phyloP scores from a whole-genome alignment of 169 alveolate genomes.

The Cryptosporidium baileyi region DNA sequence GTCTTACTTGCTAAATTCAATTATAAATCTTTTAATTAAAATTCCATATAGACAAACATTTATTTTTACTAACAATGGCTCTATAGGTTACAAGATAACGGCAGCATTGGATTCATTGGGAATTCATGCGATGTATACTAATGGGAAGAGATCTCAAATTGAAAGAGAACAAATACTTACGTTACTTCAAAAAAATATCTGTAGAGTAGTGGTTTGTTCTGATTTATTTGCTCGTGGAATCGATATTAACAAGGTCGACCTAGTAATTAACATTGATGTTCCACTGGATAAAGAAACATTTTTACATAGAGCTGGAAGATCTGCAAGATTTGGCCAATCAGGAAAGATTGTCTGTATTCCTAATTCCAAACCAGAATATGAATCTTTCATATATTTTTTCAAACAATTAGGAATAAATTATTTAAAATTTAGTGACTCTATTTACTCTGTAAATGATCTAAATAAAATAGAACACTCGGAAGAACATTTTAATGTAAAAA shows the following conservation, averaged over 20 bases:
- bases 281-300: slow-evolving; percentile 84
- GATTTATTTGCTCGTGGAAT: slow-evolving; percentile 92
- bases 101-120: slow-evolving; percentile 62
- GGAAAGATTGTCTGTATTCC: slow-evolving; percentile 83
- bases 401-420: slow-evolving; percentile 20
- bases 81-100: slow-evolving; percentile 66
- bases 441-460: too few relatives aligned
- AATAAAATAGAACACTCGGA: too few relatives aligned
- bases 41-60: slow-evolving; percentile 71
- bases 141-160: slow-evolving; percentile 72
- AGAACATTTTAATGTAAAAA: too few relatives aligned
- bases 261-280: slow-evolving; percentile 88
- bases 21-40: slow-evolving; percentile 28
- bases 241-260: slow-evolving; percentile 84
- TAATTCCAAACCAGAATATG: slow-evolving; percentile 5
- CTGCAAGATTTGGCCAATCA: slow-evolving; percentile 85
- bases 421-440: neutral
- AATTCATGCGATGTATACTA: slow-evolving; percentile 61
- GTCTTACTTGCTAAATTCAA: slow-evolving; percentile 21
- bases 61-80: slow-evolving; percentile 74
- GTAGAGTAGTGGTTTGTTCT: slow-evolving; percentile 84
- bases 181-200: slow-evolving; percentile 57
- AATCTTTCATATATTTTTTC: slow-evolving; percentile 10
- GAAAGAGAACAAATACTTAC: slow-evolving; percentile 70
- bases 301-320: slow-evolving; percentile 89